Percentiles rank a stretch among this genome's conserved stretches.
Conservation (phyloP, 2,329 filamentous ascomycete genomes). For the Bipolaris gigantea region DNA sequence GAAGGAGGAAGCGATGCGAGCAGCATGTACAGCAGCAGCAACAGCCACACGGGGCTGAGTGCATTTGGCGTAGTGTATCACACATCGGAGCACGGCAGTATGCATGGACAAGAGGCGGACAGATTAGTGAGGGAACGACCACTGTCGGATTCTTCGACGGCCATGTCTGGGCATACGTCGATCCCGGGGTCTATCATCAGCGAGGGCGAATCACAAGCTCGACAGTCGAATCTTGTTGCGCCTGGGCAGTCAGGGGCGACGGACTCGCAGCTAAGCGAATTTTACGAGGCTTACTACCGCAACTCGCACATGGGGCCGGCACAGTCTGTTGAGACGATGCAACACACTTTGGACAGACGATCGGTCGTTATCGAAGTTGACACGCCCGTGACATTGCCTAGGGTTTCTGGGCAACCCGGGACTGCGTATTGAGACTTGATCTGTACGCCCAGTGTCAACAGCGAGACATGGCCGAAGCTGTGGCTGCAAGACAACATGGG, state of each 20-base stretch:
- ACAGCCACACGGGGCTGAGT: constrained; percentile 20
- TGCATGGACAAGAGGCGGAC: constrained; percentile 1
- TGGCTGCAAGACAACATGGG: not conserved
- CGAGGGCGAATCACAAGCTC: constrained; percentile 19
- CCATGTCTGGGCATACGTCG: constrained; percentile 26
- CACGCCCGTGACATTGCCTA: constrained; percentile 30
- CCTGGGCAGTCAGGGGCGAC: constrained; percentile 16
- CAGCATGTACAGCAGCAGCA: constrained; percentile 37
- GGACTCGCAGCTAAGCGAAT: constrained; percentile 43
- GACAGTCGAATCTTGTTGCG: constrained; percentile 19
- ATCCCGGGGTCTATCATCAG: constrained; percentile 15
- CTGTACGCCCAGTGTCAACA: not conserved
- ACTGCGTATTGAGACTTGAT: constrained; percentile 17
- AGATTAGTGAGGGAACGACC: constrained; percentile 11
- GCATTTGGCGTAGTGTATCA: constrained; percentile 19
- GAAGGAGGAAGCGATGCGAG: constrained; percentile 39
- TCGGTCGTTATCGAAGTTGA: constrained; percentile 37
- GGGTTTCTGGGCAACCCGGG: constrained; percentile 22
- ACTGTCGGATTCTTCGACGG: constrained; percentile 20
- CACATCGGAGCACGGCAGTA: constrained; percentile 11
- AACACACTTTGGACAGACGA: constrained; percentile 23
- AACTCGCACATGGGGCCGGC: constrained; percentile 26
- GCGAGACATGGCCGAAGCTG: not conserved
- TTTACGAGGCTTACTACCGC: constrained; percentile 46
- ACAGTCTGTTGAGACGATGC: constrained; percentile 10